Conservation (phyloP, 345 rosid species). For the Pistacia atlantica region DNA sequence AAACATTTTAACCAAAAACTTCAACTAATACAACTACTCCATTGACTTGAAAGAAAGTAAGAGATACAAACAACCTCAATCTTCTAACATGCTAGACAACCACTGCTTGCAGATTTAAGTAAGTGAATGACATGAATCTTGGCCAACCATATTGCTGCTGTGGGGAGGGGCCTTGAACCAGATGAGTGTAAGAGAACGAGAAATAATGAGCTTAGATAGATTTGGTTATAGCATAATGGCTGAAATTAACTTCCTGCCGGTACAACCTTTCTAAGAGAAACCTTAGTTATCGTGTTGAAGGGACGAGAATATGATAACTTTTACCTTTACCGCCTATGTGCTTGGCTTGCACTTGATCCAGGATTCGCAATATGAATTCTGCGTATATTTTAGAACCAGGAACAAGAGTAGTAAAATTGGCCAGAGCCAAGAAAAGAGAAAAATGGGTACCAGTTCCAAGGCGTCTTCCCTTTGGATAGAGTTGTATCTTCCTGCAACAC, state of each 20-base stretch:
- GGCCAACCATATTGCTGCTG: background rate
- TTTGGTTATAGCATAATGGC: too few relatives aligned
- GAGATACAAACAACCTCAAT: too few relatives aligned
- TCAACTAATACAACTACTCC: too few relatives aligned
- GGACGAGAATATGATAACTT: too few relatives aligned
- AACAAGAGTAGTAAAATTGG: conserved; percentile 14
- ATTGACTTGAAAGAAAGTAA: too few relatives aligned
- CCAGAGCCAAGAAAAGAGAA: conserved; percentile 37
- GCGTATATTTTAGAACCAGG: conserved; percentile 30
- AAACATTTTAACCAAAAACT: too few relatives aligned
- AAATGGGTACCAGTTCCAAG: conserved; percentile 24
- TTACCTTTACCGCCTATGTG: conserved; percentile 36
- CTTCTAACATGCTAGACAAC: conserved; percentile 15
- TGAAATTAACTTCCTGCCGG: too few relatives aligned
- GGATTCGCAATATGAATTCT: conserved; percentile 28
- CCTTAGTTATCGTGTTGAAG: too few relatives aligned
- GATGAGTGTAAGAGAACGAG: background rate
- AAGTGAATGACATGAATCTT: conserved; percentile 22
- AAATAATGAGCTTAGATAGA: background rate
- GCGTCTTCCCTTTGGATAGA: conserved; percentile 39
- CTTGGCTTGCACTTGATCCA: conserved; percentile 33
- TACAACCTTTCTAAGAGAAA: too few relatives aligned
- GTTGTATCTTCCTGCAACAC: conserved; percentile 39
- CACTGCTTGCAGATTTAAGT: conserved; percentile 14
- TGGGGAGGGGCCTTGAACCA: background rate